Evolutionary conservation across 208 protist species (phyloP).

Genomic region (Crithidia fasciculata): DNA sequence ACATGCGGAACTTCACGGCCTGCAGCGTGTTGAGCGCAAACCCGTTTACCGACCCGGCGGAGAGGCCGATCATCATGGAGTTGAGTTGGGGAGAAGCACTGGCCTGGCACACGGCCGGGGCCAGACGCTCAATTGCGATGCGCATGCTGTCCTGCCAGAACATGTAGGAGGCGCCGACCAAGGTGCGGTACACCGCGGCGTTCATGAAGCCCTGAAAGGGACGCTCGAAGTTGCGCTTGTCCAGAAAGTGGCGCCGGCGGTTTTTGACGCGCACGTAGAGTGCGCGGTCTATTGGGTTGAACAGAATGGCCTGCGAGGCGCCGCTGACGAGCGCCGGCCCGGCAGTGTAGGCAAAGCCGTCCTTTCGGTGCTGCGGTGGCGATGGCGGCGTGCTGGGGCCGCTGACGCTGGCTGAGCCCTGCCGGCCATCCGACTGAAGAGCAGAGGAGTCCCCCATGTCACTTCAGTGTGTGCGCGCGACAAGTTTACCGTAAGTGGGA

Average conservation of each 20-base stretch:
- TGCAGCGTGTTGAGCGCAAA: conserved; percentile 85
- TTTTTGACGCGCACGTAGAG: conserved; percentile 89
- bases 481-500: too few species aligned
- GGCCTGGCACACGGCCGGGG: conserved; percentile 55
- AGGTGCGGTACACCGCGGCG: conserved; percentile 86
- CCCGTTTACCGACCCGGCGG: conserved; percentile 83
- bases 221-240: conserved; percentile 86
- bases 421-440: too few species aligned
- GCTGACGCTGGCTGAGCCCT: neutral
- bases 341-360: conserved; percentile 63
- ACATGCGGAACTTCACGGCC: conserved; percentile 92
- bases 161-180: conserved; percentile 88
- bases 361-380: conserved; percentile 3
- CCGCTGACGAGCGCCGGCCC: conserved; percentile 75
- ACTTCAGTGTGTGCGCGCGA: too few species aligned
- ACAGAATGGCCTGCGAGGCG: conserved; percentile 85
- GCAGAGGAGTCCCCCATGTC: too few species aligned
- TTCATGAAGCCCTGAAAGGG: conserved; percentile 93
- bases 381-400: neutral
- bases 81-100: conserved; percentile 66
- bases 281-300: conserved; percentile 90
- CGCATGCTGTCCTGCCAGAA: conserved; percentile 89
- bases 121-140: conserved; percentile 60
- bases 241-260: conserved; percentile 74
- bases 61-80: conserved; percentile 74